These are phyloP conservation scores for Candida bentonensis DNA, from an alignment of 805 yeast genomes.

Conservation along the genomic window DNA sequence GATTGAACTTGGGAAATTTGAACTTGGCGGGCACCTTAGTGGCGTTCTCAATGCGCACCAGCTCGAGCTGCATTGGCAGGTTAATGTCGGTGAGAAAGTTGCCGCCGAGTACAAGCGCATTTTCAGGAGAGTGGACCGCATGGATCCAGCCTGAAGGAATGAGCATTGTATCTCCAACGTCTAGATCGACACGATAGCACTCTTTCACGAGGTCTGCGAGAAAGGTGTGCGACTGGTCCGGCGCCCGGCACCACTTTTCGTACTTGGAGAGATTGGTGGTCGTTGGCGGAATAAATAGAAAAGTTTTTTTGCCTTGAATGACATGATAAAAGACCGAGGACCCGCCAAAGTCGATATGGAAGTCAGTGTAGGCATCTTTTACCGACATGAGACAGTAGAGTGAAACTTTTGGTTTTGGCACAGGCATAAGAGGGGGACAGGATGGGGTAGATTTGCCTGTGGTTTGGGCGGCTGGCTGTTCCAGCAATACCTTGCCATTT, in stretches of 20 bases:
- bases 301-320: slow-evolving; percentile 58
- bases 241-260: slow-evolving; percentile 56
- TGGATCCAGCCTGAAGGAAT: slow-evolving; percentile 94
- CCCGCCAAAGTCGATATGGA: slow-evolving; percentile 87
- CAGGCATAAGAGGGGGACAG: too few relatives aligned
- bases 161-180: slow-evolving; percentile 58
- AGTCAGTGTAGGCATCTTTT: slow-evolving; percentile 67
- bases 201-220: slow-evolving; percentile 37
- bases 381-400: slow-evolving; percentile 82
- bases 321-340: slow-evolving; percentile 84
- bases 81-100: slow-evolving; percentile 61
- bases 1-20: slow-evolving; percentile 64
- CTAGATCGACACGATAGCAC: slow-evolving; percentile 41
- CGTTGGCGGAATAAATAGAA: slow-evolving; percentile 72
- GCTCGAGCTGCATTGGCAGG: slow-evolving; percentile 45
- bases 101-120: slow-evolving; percentile 77
- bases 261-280: slow-evolving; percentile 44
- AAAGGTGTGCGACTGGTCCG: slow-evolving; percentile 49
- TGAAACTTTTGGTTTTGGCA: slow-evolving; percentile 28
- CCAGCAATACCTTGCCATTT: too few relatives aligned
- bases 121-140: slow-evolving; percentile 71
- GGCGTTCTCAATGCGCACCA: slow-evolving; percentile 45
- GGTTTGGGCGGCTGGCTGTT: too few relatives aligned
- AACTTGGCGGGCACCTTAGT: slow-evolving; percentile 67
- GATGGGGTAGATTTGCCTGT: too few relatives aligned